Conservation (phyloP, 202 grass and related monocot genomes). For the Digitaria exilis region DNA sequence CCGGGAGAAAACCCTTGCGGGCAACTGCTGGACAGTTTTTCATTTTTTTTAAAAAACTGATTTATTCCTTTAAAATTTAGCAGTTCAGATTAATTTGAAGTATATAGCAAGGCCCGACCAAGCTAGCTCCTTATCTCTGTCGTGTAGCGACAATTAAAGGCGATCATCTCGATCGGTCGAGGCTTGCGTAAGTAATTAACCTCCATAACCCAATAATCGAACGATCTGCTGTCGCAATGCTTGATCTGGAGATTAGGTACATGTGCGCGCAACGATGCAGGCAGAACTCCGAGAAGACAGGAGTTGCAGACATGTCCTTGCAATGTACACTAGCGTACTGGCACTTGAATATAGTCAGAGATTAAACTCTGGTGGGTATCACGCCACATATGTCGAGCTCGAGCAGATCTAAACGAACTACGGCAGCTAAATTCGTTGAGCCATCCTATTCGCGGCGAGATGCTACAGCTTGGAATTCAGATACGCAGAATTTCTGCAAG, state of each 20-base stretch:
- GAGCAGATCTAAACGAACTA: neutral
- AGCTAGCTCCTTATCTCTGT: neutral
- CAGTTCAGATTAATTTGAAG: no score
- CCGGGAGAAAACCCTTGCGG: no score
- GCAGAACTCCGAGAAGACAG: neutral
- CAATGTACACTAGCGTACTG: neutral
- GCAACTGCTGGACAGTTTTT: no score
- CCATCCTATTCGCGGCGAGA: conserved; percentile 19
- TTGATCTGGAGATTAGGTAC: no score
- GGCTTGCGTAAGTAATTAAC: neutral
- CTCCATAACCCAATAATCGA: neutral
- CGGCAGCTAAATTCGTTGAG: conserved; percentile 4
- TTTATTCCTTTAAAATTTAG: no score
- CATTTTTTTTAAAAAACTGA: no score
- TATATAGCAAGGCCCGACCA: no score
- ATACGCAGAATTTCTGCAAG: conserved; percentile 38
- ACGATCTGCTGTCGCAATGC: neutral
- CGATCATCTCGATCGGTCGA: neutral
- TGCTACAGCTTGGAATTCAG: conserved; percentile 28
- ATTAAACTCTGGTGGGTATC: neutral
- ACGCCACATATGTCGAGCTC: neutral
- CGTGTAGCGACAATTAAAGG: neutral
- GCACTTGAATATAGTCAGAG: neutral
- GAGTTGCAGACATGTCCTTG: neutral
- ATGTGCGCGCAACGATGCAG: no score